Conservation (phyloP, 805 yeast genomes). For the Tetrapisispora fleetii region DNA sequence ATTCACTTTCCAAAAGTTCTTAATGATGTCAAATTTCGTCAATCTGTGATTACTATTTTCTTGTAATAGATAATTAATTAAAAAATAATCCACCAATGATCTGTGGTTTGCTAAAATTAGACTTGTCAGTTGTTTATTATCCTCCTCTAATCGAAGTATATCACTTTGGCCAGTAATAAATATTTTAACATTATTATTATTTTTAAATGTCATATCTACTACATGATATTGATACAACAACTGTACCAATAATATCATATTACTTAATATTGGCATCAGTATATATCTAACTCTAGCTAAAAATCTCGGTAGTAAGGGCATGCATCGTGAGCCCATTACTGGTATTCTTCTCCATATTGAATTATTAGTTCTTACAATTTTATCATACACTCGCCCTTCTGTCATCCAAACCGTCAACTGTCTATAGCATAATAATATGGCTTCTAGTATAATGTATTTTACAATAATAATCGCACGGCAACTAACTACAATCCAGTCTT, state of each 20-base stretch:
- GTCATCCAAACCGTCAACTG: slow-evolving; percentile 1
- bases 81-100: slow-evolving; percentile 55
- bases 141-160: slow-evolving; percentile 6
- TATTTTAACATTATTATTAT: slow-evolving; percentile 16
- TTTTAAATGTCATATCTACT: slow-evolving; percentile 13
- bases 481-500: slow-evolving; percentile 9
- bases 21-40: slow-evolving; percentile 5
- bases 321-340: slow-evolving; percentile 5
- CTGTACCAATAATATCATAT: slow-evolving; percentile 7
- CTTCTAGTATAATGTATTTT: slow-evolving; percentile 5
- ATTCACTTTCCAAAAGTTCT: slow-evolving; percentile 6
- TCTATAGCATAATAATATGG: slow-evolving; percentile 1
- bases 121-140: slow-evolving; percentile 12
- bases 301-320: neutral
- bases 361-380: neutral
- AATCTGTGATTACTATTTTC: slow-evolving; percentile 7
- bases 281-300: neutral
- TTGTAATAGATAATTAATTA: slow-evolving; percentile 33
- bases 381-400: neutral
- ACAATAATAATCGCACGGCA: slow-evolving; percentile 4
- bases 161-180: slow-evolving; percentile 20
- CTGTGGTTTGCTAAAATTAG: slow-evolving; percentile 43
- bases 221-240: slow-evolving; percentile 13
- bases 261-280: slow-evolving; percentile 9
- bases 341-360: slow-evolving; percentile 13